A percentile compares a stretch with the other conserved stretches of the same genome.
phyloP scores from a whole-genome alignment of 2,329 filamentous ascomycete genomes.

The Aspergillus pseudotamarii region DNA sequence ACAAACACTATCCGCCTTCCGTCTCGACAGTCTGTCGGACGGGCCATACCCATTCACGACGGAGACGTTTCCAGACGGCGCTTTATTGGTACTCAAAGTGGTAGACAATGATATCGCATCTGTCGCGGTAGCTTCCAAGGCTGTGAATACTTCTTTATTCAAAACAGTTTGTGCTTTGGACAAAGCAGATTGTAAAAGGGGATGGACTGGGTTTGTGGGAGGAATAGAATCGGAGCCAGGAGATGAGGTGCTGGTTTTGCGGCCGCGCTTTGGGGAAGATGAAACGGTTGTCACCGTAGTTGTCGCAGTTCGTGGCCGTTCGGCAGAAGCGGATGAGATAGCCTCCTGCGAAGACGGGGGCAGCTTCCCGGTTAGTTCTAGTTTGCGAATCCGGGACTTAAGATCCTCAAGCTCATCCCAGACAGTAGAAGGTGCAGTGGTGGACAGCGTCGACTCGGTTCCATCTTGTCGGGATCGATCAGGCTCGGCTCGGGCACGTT shows the following conservation, averaged over 20 bases:
- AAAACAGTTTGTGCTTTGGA: slow-evolving; percentile 74
- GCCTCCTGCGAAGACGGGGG: slow-evolving; percentile 80
- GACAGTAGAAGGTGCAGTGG: slow-evolving; percentile 85
- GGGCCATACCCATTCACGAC: slow-evolving; percentile 40
- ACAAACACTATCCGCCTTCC: slow-evolving; percentile 91
- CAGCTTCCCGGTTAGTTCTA: slow-evolving; percentile 87
- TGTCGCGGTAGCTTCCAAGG: slow-evolving; percentile 76
- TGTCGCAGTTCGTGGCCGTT: slow-evolving; percentile 85
- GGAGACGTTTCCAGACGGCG: slow-evolving; percentile 52
- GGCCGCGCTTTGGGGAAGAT: slow-evolving; percentile 77
- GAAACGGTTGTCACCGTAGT: slow-evolving; percentile 91
- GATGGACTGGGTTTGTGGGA: slow-evolving; percentile 64
- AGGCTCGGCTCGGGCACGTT: slow-evolving; percentile 35
- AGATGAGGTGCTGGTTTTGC: slow-evolving; percentile 50
- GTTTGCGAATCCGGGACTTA: slow-evolving; percentile 86
- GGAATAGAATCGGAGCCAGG: slow-evolving; percentile 41
- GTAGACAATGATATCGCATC: slow-evolving; percentile 80
- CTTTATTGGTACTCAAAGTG: slow-evolving; percentile 73
- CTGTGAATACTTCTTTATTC: slow-evolving; percentile 70
- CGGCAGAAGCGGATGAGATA: slow-evolving; percentile 72
- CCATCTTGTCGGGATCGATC: slow-evolving; percentile 57
- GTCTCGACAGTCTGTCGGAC: slow-evolving; percentile 80
- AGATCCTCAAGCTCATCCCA: slow-evolving; percentile 98
- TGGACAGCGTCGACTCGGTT: slow-evolving; percentile 85
- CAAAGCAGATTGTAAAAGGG: slow-evolving; percentile 78